Base-by-base conservation (phyloP, 2,329 filamentous ascomycete genomes). In the Xylaria sp. region DNA sequence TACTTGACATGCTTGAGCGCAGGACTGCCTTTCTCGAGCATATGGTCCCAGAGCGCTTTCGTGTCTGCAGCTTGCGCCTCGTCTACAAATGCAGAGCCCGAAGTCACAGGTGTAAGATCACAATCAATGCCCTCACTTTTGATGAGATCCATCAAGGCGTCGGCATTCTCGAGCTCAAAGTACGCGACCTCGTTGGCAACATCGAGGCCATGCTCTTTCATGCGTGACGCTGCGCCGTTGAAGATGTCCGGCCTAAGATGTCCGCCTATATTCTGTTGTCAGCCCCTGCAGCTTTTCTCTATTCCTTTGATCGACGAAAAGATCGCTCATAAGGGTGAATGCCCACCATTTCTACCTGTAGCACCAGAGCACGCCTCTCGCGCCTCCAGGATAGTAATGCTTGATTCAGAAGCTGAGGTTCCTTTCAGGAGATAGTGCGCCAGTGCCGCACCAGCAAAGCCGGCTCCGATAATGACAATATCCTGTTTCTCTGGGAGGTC, bases 391-490 rank as follows among this genome's bases (percentile, higher is more conserved):
- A 79, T 73, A 1, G 73, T 73, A 18, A 78, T 69, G 20, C 70
- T 73, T 2, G 67, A 70, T 46, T 71, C 72, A 25, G 62, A 50
- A 2, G 54, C 56, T 3, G 55, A 51, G 23, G 77, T 75, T 69
- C 83, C 80, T 63, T 84, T 80, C 72, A 79, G 73, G 72, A 86
- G 78, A 72, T 83, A 84, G 67, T 84, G 81, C 10, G 84, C 85
- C 25, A 82, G 78, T 62, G 83, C 83, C 15, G 82, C 81, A 20
- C 87, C 86, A 6, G 85, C 84, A 71, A 88, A 87, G 15, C 87
- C 86, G 56, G 82, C 86, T 46, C 87, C 86, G 28, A 88, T 82
- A 48, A 88, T 83, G 7, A 68, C 39, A 23, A 88, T 81, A 74
- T 88, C 85, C 10, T 83, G 84, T 60, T 81, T 78, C 18, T 78